Evolutionary conservation across 2,329 filamentous ascomycete genomes (phyloP).

Genomic region (Penicillium concentricum): DNA sequence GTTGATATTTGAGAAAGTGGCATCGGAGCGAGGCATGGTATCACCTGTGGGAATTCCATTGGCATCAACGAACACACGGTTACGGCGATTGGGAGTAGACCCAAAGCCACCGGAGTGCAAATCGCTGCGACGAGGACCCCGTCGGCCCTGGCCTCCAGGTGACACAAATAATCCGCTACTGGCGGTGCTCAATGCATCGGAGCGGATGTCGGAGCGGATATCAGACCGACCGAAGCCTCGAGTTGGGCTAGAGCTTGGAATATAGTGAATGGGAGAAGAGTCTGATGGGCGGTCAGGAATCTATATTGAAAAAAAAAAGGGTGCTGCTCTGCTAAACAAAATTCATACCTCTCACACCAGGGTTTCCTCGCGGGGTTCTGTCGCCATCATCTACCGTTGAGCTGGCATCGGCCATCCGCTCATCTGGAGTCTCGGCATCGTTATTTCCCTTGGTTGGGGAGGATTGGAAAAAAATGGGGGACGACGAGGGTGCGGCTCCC

Average conservation of each 20-base stretch:
- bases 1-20: conserved; percentile 67
- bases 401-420: conserved; percentile 46
- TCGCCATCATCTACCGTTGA: conserved; percentile 50
- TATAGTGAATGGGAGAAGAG: conserved; percentile 89
- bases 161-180: conserved; percentile 85
- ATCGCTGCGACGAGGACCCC: conserved; percentile 71
- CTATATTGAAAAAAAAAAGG: not conserved
- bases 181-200: conserved; percentile 76
- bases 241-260: conserved; percentile 84
- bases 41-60: conserved; percentile 59
- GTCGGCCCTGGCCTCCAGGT: conserved; percentile 52
- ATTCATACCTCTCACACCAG: conserved; percentile 41
- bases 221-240: conserved; percentile 44
- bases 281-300: conserved; percentile 53
- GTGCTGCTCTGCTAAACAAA: not conserved
- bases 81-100: conserved; percentile 51
- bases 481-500: conserved; percentile 61
- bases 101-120: conserved; percentile 76
- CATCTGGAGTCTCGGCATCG: conserved; percentile 40
- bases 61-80: conserved; percentile 64
- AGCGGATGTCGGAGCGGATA: conserved; percentile 57
- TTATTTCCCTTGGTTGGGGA: conserved; percentile 53
- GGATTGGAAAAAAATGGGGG: conserved; percentile 75
- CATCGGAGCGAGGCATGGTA: conserved; percentile 54
- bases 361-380: conserved; percentile 43